Evolutionary conservation across 2,329 filamentous ascomycete species (phyloP).

Genomic region (Immersiporthe knoxdaviesiana): DNA sequence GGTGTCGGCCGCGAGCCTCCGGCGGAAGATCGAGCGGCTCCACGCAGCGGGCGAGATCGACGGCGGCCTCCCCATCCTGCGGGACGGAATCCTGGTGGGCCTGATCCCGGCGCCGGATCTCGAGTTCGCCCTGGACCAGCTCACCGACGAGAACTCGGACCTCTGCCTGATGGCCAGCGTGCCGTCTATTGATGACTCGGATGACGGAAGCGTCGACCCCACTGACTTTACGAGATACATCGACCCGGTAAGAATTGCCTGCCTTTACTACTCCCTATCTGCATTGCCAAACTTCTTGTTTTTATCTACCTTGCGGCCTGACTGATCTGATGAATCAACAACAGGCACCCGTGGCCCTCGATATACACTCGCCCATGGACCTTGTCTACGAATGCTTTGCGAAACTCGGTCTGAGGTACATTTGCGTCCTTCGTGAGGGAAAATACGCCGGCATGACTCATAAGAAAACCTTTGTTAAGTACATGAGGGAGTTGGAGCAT

Average conservation of each 20-base stretch:
- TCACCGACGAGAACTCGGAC: constrained; percentile 72
- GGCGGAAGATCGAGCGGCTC: constrained; percentile 78
- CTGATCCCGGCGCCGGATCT: constrained; percentile 93
- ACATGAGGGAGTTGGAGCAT: constrained; percentile 81
- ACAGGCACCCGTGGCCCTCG: constrained; percentile 81
- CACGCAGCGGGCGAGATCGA: constrained; percentile 89
- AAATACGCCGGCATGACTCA: constrained; percentile 87
- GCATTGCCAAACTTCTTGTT: too few species aligned
- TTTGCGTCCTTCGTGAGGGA: constrained; percentile 85
- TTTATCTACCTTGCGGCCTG: too few species aligned
- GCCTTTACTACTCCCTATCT: background rate
- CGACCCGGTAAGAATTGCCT: constrained; percentile 68
- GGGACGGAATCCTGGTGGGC: constrained; percentile 79
- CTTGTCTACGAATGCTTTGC: constrained; percentile 96
- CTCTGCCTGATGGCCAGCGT: constrained; percentile 82
- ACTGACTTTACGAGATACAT: constrained; percentile 91
- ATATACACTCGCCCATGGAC: constrained; percentile 89
- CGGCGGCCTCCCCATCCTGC: constrained; percentile 84
- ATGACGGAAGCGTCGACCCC: constrained; percentile 62
- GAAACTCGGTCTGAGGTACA: constrained; percentile 88
- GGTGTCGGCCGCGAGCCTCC: constrained; percentile 75
- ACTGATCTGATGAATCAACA: constrained; percentile 1
- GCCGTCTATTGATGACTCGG: constrained; percentile 64
- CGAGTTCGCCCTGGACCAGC: constrained; percentile 85
- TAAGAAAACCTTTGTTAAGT: constrained; percentile 96